Evolutionary conservation across 768 basidiomycete genomes (phyloP).

Genomic region (Lyophyllum decastes): DNA sequence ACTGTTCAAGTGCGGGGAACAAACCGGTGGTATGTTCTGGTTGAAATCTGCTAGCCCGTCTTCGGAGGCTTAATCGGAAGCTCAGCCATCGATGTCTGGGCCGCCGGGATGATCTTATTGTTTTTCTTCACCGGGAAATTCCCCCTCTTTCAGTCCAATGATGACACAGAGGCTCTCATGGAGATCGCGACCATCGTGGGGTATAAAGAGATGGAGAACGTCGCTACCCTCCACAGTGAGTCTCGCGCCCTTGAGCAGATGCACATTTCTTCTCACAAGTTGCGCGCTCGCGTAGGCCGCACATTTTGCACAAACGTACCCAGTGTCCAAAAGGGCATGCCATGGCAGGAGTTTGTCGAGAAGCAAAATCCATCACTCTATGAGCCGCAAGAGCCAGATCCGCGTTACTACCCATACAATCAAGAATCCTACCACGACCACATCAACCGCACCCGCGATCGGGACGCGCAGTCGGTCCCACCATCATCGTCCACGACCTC

Average conservation of each 20-base stretch:
- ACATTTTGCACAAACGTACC: slow-evolving; percentile 91
- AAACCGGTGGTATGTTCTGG: slow-evolving; percentile 75
- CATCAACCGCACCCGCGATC: slow-evolving; percentile 20
- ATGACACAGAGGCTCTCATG: slow-evolving; percentile 94
- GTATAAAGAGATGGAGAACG: slow-evolving; percentile 76
- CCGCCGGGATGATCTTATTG: slow-evolving; percentile 87
- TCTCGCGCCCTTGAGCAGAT: slow-evolving; percentile 4
- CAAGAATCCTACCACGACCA: slow-evolving; percentile 23
- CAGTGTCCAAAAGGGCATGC: slow-evolving; percentile 62
- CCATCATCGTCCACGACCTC: slow-evolving; percentile 37
- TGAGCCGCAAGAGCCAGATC: slow-evolving; percentile 49
- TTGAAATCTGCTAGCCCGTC: not conserved
- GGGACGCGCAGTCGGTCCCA: slow-evolving; percentile 23
- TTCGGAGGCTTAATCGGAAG: slow-evolving; percentile 1
- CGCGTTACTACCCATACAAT: slow-evolving; percentile 58
- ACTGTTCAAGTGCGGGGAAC: slow-evolving; percentile 89
- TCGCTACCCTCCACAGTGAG: slow-evolving; percentile 88
- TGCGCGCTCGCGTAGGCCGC: slow-evolving; percentile 61
- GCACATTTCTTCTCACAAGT: not conserved
- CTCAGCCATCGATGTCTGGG: slow-evolving; percentile 95
- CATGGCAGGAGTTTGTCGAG: slow-evolving; percentile 77
- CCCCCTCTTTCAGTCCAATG: slow-evolving; percentile 90
- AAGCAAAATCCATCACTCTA: slow-evolving; percentile 73
- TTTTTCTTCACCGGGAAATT: slow-evolving; percentile 94
- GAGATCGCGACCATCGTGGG: slow-evolving; percentile 92